Evolutionary conservation across 257 asterid genomes (phyloP).

Genomic region (Eucommia ulmoides): DNA sequence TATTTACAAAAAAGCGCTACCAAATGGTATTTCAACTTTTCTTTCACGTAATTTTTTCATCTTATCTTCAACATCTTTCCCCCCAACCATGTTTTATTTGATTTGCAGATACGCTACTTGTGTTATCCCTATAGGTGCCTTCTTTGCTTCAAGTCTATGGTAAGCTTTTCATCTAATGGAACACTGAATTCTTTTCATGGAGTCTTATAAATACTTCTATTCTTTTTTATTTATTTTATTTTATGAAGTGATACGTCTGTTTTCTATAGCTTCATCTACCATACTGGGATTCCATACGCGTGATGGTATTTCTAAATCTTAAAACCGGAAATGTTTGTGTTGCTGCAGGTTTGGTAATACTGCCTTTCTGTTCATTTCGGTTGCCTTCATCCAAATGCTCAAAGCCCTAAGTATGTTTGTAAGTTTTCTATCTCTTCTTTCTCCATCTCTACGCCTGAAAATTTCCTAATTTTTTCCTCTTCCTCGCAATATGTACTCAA

Average conservation of each 20-base stretch:
- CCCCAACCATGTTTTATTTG: constrained; percentile 13
- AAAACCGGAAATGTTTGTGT: constrained; percentile 6
- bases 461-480: no score
- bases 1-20: no score
- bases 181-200: constrained; percentile 2
- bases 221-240: not conserved
- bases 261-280: not conserved
- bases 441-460: no score
- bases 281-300: constrained; percentile 4
- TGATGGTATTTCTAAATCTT: constrained; percentile 5
- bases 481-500: constrained; percentile 10
- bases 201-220: not conserved
- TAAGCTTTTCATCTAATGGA: constrained; percentile 24
- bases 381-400: constrained; percentile 99
- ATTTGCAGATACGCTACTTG: constrained; percentile 88
- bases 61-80: constrained; percentile 2
- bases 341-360: constrained; percentile 94
- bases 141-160: constrained; percentile 89
- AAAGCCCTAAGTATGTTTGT: constrained; percentile 82
- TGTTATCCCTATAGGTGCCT: constrained; percentile 93
- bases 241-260: not conserved
- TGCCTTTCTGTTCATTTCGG: constrained; percentile 89
- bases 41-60: constrained; percentile 11
- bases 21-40: no score
- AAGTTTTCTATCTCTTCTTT: no score